phyloP scores from a whole-genome alignment of 768 basidiomycete species.

The Mycena metata region DNA sequence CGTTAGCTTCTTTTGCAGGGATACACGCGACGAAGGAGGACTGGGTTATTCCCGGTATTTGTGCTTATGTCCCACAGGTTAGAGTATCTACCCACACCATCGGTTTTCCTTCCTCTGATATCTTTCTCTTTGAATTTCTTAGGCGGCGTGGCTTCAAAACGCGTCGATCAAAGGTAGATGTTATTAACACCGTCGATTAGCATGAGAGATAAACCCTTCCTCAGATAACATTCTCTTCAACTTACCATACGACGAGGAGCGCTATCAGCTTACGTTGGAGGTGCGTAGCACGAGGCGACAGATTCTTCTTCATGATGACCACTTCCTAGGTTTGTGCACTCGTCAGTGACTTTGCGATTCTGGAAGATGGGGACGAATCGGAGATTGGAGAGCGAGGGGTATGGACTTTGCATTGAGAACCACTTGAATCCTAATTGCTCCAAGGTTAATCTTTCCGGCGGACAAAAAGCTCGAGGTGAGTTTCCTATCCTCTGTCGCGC shows the following conservation, averaged over 20 bases:
- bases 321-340: slow-evolving; percentile 67
- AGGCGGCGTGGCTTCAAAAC: slow-evolving; percentile 79
- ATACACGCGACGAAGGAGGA: slow-evolving; percentile 61
- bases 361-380: slow-evolving; percentile 90
- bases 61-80: slow-evolving; percentile 91
- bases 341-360: slow-evolving; percentile 80
- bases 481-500: background rate
- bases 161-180: slow-evolving; percentile 67
- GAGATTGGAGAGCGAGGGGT: slow-evolving; percentile 94
- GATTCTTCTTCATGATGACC: slow-evolving; percentile 45
- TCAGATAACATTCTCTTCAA: slow-evolving; percentile 82
- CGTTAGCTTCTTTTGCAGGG: slow-evolving; percentile 71
- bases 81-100: slow-evolving; percentile 21
- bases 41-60: slow-evolving; percentile 84
- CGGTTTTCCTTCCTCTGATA: background rate
- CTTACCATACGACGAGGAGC: slow-evolving; percentile 76
- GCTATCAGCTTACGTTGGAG: slow-evolving; percentile 84
- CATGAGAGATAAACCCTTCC: background rate
- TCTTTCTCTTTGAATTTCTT: slow-evolving; percentile 44
- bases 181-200: background rate
- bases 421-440: slow-evolving; percentile 47
- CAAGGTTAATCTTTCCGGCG: slow-evolving; percentile 68
- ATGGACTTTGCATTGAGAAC: slow-evolving; percentile 40
- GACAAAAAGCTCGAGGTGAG: slow-evolving; percentile 76
- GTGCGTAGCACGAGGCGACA: slow-evolving; percentile 52